Base-by-base conservation (phyloP, 2,329 filamentous ascomycete species). In the Nigrograna mackinnonii region DNA sequence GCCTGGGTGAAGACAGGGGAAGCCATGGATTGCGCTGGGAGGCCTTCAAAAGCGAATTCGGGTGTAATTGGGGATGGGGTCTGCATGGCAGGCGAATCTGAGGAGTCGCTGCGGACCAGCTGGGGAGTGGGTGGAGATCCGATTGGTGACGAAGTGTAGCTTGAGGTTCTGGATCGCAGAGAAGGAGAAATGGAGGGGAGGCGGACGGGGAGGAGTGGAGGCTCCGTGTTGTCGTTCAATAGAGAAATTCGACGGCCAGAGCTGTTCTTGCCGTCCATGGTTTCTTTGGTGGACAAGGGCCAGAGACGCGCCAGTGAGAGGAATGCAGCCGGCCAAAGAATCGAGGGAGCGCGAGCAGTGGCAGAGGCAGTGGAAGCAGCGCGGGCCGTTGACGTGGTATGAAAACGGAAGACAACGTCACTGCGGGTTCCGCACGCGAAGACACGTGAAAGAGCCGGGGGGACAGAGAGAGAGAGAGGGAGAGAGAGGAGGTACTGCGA, bases 211-310 rank as follows among this genome's bases (percentile, higher is more conserved):
- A 55, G 50, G 48, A 40, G 30, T 17, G 61, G 56, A 41, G 60
- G 54, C 43, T 60, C 60, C 48, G 55, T 54, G 61, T 65, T 68
- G 61, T 75, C 72, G 70, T 76, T 77, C 63, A 77, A 66, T 57
- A 77, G 66, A 59, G 73, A 76, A 60, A 77, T 72, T 58, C 68
- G 72, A 58, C 73, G 70, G 62, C 74, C 74, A 52, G 62, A 70
- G 55, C 70, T 70, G 61, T 77, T 74, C 67, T 70, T 76, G 66
- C 73, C 73, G 72, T 77, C 74, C 74, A 77, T 77, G 58, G 43
- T 65, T 65, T 63, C 49, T 50, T 53, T 43, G 26, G 24, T 49
- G 50, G 47, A 44, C 43, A 40, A 43, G 43, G 49, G 47, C 41
- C 56, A 60, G 44, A 57, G 43, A 55, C 56, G 58, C 61, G 62